Evolutionary conservation across 495 filamentous ascomycete species (phyloP).

Genomic region (Pyronema domesticum): DNA sequence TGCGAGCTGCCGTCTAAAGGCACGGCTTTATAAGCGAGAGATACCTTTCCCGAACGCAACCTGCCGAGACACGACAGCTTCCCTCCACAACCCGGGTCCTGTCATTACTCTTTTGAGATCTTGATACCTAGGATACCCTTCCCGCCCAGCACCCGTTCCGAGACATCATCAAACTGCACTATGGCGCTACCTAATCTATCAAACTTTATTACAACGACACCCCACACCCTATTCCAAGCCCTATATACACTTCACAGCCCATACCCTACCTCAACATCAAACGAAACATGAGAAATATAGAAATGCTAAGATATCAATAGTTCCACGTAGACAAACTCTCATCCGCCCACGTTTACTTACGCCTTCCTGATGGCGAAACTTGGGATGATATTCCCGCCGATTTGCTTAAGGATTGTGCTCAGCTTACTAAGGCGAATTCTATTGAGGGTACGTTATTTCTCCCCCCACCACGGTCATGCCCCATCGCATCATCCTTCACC

Average conservation of each 20-base stretch:
- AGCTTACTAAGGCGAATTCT: constrained; percentile 95
- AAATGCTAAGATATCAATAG: constrained; percentile 26
- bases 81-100: too few relatives aligned
- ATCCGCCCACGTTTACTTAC: constrained; percentile 87
- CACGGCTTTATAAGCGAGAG: too few relatives aligned
- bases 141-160: too few relatives aligned
- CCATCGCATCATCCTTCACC: not conserved
- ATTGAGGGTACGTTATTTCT: constrained; percentile 59
- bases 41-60: too few relatives aligned
- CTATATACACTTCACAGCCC: too few relatives aligned
- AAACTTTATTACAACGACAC: too few relatives aligned
- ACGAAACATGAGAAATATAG: not conserved
- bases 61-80: too few relatives aligned
- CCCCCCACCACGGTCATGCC: not conserved
- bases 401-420: constrained; percentile 70
- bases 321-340: constrained; percentile 98
- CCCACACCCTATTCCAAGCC: too few relatives aligned
- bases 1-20: too few relatives aligned
- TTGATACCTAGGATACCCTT: not conserved
- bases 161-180: too few relatives aligned
- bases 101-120: not conserved
- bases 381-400: constrained; percentile 69
- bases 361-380: constrained; percentile 57
- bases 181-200: too few relatives aligned
- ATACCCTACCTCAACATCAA: not conserved